A percentile compares a stretch with the other conserved stretches of the same genome.
These are phyloP conservation scores for Blastobotrys niveus DNA, from an alignment of 1,139 yeast species.

Conservation along the genomic window DNA sequence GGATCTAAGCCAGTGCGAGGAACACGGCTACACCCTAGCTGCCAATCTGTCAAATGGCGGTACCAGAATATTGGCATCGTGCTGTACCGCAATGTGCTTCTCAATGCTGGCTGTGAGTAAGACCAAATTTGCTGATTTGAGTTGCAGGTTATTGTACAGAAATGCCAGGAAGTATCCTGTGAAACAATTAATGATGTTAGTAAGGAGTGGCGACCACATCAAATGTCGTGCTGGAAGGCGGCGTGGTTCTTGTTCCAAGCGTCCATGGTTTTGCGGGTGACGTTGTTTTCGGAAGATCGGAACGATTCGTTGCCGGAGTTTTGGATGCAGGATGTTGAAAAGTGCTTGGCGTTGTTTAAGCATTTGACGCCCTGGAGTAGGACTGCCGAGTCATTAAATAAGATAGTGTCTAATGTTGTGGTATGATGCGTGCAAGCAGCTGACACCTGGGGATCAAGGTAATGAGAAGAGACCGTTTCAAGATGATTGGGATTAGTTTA, in stretches of 20 bases:
- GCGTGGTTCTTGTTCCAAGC: conserved; percentile 5
- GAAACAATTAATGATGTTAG: neutral
- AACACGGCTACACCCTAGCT: neutral
- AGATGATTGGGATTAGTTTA: conserved; percentile 1
- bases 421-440: neutral
- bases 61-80: neutral
- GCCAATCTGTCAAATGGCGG: neutral
- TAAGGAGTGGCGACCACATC: neutral
- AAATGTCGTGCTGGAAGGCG: conserved; percentile 4
- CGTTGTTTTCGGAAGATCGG: conserved; percentile 2
- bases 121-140: neutral
- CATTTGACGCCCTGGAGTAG: conserved; percentile 1
- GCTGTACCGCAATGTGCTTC: neutral
- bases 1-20: neutral
- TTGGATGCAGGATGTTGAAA: neutral
- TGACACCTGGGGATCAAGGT: neutral
- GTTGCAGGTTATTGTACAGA: neutral
- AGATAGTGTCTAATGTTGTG: neutral
- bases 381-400: neutral
- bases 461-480: neutral
- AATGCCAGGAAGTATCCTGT: neutral
- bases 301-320: neutral
- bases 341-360: neutral
- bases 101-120: neutral
- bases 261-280: neutral